Conservation (phyloP, 352 stramenopile genomes). For the Pythium periplocum region DNA sequence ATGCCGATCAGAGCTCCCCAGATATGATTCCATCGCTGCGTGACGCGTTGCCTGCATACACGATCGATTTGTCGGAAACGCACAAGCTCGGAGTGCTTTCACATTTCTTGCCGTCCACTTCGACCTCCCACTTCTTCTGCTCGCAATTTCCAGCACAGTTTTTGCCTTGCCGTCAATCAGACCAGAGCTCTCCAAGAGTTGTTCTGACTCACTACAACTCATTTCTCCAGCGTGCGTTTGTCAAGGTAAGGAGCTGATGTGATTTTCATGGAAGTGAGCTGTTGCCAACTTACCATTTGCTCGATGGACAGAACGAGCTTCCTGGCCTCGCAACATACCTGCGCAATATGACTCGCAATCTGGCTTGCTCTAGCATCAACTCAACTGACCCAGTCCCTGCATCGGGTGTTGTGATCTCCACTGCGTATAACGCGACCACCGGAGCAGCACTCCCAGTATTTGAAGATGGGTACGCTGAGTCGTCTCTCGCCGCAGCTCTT, state of each 20-base stretch:
- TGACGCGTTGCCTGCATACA: conserved; percentile 52
- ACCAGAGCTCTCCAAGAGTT: conserved; percentile 8
- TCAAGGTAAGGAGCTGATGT: conserved; percentile 33
- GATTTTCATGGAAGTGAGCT: background rate
- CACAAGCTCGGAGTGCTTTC: conserved; percentile 56
- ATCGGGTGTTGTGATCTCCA: conserved; percentile 18
- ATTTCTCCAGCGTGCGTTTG: conserved; percentile 61
- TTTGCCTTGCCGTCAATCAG: conserved; percentile 32
- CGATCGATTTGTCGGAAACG: conserved; percentile 33
- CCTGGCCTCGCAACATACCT: conserved; percentile 62
- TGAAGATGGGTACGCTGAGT: conserved; percentile 48
- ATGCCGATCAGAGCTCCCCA: background rate
- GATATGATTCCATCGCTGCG: conserved; percentile 37
- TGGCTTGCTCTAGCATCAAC: conserved; percentile 35
- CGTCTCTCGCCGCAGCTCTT: conserved; percentile 50
- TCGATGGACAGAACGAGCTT: conserved; percentile 54
- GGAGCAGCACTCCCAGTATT: conserved; percentile 29
- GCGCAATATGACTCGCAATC: conserved; percentile 69
- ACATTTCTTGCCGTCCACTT: conserved; percentile 61
- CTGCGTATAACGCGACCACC: conserved; percentile 42
- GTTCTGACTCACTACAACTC: conserved; percentile 62
- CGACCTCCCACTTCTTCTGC: conserved; percentile 77
- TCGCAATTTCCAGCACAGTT: conserved; percentile 50
- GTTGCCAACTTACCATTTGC: background rate
- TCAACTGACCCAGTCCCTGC: background rate